Evolutionary conservation across 768 basidiomycete genomes (phyloP).

Genomic region (Kwoniella botswanensis): DNA sequence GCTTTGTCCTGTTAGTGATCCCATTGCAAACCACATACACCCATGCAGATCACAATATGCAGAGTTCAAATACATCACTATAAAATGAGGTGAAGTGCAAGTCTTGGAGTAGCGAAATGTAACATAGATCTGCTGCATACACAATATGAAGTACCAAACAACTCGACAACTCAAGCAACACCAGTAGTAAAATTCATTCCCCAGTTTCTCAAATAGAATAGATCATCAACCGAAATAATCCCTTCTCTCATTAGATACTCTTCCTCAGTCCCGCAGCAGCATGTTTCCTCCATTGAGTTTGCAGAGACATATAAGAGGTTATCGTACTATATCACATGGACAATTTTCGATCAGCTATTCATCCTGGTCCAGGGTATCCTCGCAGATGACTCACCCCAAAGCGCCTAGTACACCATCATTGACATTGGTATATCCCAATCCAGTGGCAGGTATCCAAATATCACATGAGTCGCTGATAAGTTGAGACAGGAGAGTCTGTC

Average conservation of each 20-base stretch:
- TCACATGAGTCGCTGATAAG: slow-evolving; percentile 84
- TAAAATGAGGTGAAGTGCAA: not conserved
- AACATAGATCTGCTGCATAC: not conserved
- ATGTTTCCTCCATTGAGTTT: slow-evolving; percentile 54
- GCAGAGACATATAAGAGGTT: slow-evolving; percentile 55
- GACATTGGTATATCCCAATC: slow-evolving; percentile 72
- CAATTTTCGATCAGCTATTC: not conserved
- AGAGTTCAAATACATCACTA: too few species aligned
- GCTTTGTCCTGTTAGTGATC: too few species aligned
- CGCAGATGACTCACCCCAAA: slow-evolving; percentile 69
- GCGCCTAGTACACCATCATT: slow-evolving; percentile 86
- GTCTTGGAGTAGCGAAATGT: not conserved
- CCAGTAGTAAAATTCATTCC: too few species aligned
- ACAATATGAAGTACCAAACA: not conserved
- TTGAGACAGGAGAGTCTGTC: slow-evolving; percentile 73
- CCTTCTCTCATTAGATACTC: not conserved
- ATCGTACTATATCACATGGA: slow-evolving; percentile 33
- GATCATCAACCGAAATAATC: too few species aligned
- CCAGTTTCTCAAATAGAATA: too few species aligned
- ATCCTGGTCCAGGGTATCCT: not conserved
- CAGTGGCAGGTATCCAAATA: slow-evolving; percentile 85
- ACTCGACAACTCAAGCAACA: not conserved
- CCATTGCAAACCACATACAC: too few species aligned
- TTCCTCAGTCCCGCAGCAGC: slow-evolving; percentile 36
- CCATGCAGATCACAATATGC: too few species aligned